Base-by-base conservation (phyloP, 768 basidiomycete species). In the Termitomyces sp. region DNA sequence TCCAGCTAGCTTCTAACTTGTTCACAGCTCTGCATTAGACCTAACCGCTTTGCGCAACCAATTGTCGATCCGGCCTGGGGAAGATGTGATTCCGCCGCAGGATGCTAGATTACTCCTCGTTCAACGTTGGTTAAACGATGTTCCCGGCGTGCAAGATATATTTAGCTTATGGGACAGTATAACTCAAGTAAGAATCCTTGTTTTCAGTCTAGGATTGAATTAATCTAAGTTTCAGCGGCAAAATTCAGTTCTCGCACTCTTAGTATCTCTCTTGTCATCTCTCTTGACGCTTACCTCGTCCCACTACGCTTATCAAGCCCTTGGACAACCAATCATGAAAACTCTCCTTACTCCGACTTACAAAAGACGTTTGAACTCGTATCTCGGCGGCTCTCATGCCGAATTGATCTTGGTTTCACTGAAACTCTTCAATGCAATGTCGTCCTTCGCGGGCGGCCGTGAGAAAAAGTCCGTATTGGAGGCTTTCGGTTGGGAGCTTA, bases 401-500 rank as follows among this genome's bases (percentile, higher is more conserved):
- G 89, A 92, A 46, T 73, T 87, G 10, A 80, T 87, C 26, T 74
- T 93, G 8, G 79, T 80, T 0, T 80, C 86, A 0, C 69, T 94
- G 56, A 87, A 85, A 62, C 67, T 92, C 18, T 84, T 84, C 65
- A 78, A 82, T 58, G 70, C 73, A 0, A 76, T 92, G 63, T 84
- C 87, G 2, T 66, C 68, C 0, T 92, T 87, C 65, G 85, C 79
- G 2, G 79, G 87, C 24, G 88, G 89, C 18, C 71, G 78, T 24
- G 88, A 92, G 60, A 77, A 81, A 51, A 86, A 81, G 60, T 64
- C 74, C 0, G 75, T 90, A 2, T 69, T 86, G 27, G 90, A 92
- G 54, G 76, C 76, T 0, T 90, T 93, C 69, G 80, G 83, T 6
- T 93, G 91, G 91, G 89, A 90, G 57, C 76, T 79, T 31, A 92